Percentiles rank a stretch among this genome's conserved stretches.
Evolutionary conservation across 2,329 filamentous ascomycete species (phyloP).

Genomic region (Ophiocordyceps unilateralis): DNA sequence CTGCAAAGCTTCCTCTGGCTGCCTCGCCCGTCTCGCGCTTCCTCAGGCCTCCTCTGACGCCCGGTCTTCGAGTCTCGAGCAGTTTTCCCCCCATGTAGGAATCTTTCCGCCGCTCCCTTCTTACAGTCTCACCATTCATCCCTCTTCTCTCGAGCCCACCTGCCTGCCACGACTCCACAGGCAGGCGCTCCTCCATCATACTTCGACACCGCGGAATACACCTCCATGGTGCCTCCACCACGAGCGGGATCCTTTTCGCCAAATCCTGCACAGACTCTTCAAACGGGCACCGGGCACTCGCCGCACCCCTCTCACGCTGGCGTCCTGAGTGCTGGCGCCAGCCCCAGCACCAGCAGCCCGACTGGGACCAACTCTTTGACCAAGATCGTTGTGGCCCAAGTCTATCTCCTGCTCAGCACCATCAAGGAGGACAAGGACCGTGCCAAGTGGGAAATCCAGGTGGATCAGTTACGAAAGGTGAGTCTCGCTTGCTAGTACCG

Average conservation of each 20-base stretch:
- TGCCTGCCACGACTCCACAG: constrained; percentile 17
- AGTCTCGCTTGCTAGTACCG: constrained; percentile 13
- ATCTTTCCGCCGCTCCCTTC: constrained; percentile 9
- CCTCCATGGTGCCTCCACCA: constrained; percentile 41
- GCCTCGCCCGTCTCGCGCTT: not conserved
- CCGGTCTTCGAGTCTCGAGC: constrained; percentile 1
- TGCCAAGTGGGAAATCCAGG: constrained; percentile 82
- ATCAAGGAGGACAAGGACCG: constrained; percentile 87
- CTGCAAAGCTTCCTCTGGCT: not conserved
- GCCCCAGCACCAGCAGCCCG: constrained; percentile 44
- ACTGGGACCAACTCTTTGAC: constrained; percentile 52
- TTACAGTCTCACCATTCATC: constrained; percentile 11
- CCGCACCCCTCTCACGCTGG: constrained; percentile 39
- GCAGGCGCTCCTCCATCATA: constrained; percentile 17
- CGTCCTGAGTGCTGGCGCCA: constrained; percentile 41
- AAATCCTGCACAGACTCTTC: constrained; percentile 39
- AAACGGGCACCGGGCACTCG: constrained; percentile 38
- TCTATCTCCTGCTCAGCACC: constrained; percentile 83
- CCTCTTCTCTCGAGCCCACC: constrained; percentile 11
- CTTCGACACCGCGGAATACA: constrained; percentile 17
- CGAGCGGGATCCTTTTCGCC: constrained; percentile 48
- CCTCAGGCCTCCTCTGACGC: not conserved
- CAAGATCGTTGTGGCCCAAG: constrained; percentile 89
- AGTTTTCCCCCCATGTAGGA: constrained; percentile 17
- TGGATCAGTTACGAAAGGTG: constrained; percentile 84